phyloP scores from a whole-genome alignment of 2,329 filamentous ascomycete genomes.

The Nemania bipapillata region DNA sequence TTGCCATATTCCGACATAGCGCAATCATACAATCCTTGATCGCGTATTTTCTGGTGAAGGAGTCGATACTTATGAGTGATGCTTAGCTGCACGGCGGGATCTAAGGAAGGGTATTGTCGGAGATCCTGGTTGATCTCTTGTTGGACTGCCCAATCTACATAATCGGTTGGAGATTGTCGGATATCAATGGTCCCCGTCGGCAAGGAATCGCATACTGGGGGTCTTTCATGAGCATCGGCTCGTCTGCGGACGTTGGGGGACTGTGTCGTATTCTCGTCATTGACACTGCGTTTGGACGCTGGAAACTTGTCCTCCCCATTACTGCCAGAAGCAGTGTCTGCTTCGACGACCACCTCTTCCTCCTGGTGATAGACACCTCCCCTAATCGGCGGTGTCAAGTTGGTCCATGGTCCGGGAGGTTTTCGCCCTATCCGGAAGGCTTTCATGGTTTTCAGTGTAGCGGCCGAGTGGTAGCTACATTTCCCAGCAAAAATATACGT shows the following conservation, averaged over 20 bases:
- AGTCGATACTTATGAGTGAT: conserved; percentile 67
- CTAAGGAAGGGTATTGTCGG: conserved; percentile 63
- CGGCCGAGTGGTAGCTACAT: conserved; percentile 66
- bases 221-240: not conserved
- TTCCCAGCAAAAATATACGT: not conserved
- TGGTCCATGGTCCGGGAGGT: conserved; percentile 65
- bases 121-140: conserved; percentile 53
- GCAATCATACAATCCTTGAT: conserved; percentile 68
- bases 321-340: not conserved
- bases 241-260: conserved; percentile 1
- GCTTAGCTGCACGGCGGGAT: conserved; percentile 63
- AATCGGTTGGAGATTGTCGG: conserved; percentile 45
- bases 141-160: conserved; percentile 53
- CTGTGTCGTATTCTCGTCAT: conserved; percentile 6
- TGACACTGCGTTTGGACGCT: conserved; percentile 6
- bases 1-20: conserved; percentile 67
- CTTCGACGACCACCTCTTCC: conserved; percentile 3
- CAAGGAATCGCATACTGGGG: not conserved
- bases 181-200: conserved; percentile 14
- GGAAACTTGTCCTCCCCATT: not conserved
- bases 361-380: conserved; percentile 56
- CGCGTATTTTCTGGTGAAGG: conserved; percentile 65
- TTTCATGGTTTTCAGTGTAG: conserved; percentile 67
- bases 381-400: conserved; percentile 69
- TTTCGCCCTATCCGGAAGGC: conserved; percentile 68